phyloP scores from a whole-genome alignment of 176 grass and related monocot genomes.

The Tillandsia fasciculata region DNA sequence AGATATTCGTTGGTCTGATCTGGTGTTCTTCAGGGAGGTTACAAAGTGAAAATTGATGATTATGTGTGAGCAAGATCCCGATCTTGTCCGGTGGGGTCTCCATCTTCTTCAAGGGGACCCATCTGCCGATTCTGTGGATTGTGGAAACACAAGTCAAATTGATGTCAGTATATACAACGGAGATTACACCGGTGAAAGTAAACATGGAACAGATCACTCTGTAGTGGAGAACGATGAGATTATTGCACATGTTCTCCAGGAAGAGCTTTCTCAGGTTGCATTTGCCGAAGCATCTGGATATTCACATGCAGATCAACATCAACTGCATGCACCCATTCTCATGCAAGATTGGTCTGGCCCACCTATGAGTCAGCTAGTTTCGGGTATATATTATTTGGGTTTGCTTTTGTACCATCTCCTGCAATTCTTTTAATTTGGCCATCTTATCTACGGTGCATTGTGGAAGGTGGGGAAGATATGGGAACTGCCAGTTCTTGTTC shows the following conservation, averaged over 20 bases:
- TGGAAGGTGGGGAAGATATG: constrained; percentile 26
- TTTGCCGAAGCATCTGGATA: constrained; percentile 27
- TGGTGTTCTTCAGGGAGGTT: not conserved
- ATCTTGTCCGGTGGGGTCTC: constrained; percentile 34
- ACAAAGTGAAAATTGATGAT: constrained; percentile 26
- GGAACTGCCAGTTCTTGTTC: constrained; percentile 50
- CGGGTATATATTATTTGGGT: constrained; percentile 21
- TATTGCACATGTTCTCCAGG: constrained; percentile 1
- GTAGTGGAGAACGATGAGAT: not conserved
- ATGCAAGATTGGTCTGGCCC: constrained; percentile 28
- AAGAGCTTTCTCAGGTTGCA: constrained; percentile 9
- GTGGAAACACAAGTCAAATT: constrained; percentile 27
- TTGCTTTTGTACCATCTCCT: not conserved
- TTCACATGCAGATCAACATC: constrained; percentile 26
- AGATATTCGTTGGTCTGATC: not conserved
- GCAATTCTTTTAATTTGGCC: no score
- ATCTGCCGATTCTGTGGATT: constrained; percentile 31
- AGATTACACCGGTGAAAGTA: constrained; percentile 36
- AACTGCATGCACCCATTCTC: constrained; percentile 23
- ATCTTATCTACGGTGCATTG: no score
- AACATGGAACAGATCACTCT: constrained; percentile 1
- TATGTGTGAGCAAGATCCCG: constrained; percentile 43
- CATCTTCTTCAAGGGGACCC: constrained; percentile 28
- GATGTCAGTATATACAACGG: constrained; percentile 20
- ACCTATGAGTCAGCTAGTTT: constrained; percentile 22